Percentiles rank a stretch among this genome's conserved stretches.
Evolutionary conservation across 129 eudicot genomes (phyloP).

Genomic region (Flaveria brownii): DNA sequence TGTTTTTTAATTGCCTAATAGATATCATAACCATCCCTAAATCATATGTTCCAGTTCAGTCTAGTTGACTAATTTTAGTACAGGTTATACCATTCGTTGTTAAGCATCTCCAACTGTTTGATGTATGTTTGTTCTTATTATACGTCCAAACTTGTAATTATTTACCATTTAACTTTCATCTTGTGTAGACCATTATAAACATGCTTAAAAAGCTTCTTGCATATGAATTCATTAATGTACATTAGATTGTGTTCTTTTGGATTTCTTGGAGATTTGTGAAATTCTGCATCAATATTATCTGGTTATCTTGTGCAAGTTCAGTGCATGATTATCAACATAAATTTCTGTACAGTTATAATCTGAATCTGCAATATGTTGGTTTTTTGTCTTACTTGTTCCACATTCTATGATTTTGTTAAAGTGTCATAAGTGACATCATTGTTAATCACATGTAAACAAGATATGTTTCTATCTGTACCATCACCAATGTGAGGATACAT

Average conservation of each 20-base stretch:
- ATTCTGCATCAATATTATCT: neutral
- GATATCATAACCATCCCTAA: slow-evolving; percentile 18
- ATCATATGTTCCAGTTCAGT: slow-evolving; percentile 11
- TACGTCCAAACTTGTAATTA: neutral
- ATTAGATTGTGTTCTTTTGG: slow-evolving; percentile 12
- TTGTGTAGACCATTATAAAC: slow-evolving; percentile 13
- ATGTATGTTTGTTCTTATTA: slow-evolving; percentile 10
- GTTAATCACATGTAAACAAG: slow-evolving; percentile 16
- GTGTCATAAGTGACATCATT: slow-evolving; percentile 8
- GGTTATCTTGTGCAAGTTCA: neutral
- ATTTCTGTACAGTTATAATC: neutral
- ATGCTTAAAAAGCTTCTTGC: neutral
- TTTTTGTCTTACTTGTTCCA: neutral
- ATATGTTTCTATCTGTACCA: slow-evolving; percentile 8
- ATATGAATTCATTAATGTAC: neutral
- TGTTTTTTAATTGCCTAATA: neutral
- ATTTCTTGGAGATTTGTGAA: slow-evolving; percentile 7
- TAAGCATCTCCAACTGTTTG: slow-evolving; percentile 19
- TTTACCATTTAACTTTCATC: slow-evolving; percentile 10
- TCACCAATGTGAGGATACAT: neutral
- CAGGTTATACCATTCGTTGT: neutral
- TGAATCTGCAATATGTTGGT: slow-evolving; percentile 16
- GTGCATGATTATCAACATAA: slow-evolving; percentile 21
- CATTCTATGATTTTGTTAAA: neutral
- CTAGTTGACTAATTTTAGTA: neutral